Base-by-base conservation (phyloP, 1,284 basidiomycete genomes). In the Cutaneotrichosporon daszewskae region DNA sequence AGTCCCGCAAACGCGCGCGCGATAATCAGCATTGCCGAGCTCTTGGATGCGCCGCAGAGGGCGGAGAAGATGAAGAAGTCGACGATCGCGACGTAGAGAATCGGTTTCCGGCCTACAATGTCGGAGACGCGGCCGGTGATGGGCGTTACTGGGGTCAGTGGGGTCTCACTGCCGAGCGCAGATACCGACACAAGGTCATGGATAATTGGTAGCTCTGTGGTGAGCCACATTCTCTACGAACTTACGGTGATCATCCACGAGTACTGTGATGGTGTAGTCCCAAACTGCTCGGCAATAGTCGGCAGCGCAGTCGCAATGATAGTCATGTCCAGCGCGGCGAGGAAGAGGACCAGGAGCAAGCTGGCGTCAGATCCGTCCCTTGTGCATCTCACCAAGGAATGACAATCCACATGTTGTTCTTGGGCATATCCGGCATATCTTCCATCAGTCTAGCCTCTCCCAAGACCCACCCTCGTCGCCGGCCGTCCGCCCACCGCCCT, bases 111-210 rank as follows among this genome's bases (percentile, higher is more conserved):
- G 5, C 66, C 66, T 9, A 66, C 43, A 33, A 67, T 66, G 41
- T 69, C 66, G 1, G 58, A 60, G 2, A 67, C 56, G 11, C 66
- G 56, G 3, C 66, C 66, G 41, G 66, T 66, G 26, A 66, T 43
- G 1, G 64, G 66, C 1, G 60, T 59, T 14, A 64, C 55, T 0
- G 64, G 43, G 9, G 61, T 63, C 28, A 31, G n/a, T n/a, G n/a
- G n/a, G n/a, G n/a, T n/a, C n/a, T n/a, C n/a, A n/a, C n/a, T n/a
- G n/a, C n/a, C n/a, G n/a, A n/a, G n/a, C n/a, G n/a, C n/a, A n/a
- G n/a, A n/a, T n/a, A n/a, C n/a, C n/a, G n/a, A n/a, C n/a, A n/a
- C n/a, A n/a, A n/a, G n/a, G n/a, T n/a, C 43, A 54, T 59, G 8
- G 58, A 58, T 1, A 67, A 54, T 37, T 59, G 49, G 40, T 67